A percentile compares a stretch with the other conserved stretches of the same genome.
These are phyloP conservation scores for Mrakiaceae sp. DNA, from an alignment of 1,284 basidiomycete genomes.

Conservation along the genomic window DNA sequence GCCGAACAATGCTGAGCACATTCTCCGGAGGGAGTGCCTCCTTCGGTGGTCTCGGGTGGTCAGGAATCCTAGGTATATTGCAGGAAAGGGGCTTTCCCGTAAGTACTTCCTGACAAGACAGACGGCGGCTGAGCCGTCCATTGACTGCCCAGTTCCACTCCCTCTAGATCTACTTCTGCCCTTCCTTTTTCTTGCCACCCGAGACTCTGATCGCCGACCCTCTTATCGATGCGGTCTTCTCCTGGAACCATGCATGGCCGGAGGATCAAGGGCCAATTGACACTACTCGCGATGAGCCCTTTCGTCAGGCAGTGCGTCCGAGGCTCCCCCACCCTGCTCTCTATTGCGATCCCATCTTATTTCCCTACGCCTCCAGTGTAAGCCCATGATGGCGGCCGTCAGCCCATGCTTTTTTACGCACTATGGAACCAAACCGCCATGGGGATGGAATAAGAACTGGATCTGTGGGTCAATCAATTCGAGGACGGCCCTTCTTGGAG, in stretches of 20 bases:
- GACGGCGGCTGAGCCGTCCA: background rate
- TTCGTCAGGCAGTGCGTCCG: conserved; percentile 23
- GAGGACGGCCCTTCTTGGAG: background rate
- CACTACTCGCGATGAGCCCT: conserved; percentile 26
- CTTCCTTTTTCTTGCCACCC: conserved; percentile 32
- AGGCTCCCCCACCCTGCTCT: background rate
- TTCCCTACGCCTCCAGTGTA: conserved; percentile 20
- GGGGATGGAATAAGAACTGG: conserved; percentile 36
- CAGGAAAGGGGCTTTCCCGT: conserved; percentile 22
- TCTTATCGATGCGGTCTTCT: conserved; percentile 30
- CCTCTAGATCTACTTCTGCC: conserved; percentile 30
- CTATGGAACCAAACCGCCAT: conserved; percentile 32
- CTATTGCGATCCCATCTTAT: background rate
- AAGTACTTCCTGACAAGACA: background rate
- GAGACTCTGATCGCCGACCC: conserved; percentile 24
- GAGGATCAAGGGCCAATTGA: conserved; percentile 22
- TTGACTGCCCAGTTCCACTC: background rate
- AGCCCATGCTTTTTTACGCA: conserved; percentile 52
- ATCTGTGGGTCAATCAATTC: conserved; percentile 24
- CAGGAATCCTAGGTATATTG: conserved; percentile 24
- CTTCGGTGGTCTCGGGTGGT: conserved; percentile 16
- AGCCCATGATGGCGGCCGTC: conserved; percentile 50
- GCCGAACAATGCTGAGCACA: background rate
- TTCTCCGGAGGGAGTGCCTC: background rate
- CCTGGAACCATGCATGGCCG: conserved; percentile 36